These are phyloP conservation scores for Teunomyces pallodes DNA, from an alignment of 805 yeast genomes.

Conservation along the genomic window DNA sequence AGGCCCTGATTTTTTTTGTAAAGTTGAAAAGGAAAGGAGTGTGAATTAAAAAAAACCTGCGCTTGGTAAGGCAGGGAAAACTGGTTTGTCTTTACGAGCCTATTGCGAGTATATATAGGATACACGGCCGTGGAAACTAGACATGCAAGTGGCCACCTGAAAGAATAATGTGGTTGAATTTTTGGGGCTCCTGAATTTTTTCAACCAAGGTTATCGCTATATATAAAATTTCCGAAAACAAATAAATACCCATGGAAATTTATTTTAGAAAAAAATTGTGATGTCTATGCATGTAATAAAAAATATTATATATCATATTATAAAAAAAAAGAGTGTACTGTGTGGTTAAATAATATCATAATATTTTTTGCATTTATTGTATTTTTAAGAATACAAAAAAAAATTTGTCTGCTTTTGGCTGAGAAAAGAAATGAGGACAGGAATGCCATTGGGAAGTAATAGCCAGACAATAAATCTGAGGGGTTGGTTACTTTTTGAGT, in stretches of 20 bases:
- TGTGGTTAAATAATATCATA: not conserved
- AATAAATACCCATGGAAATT: constrained; percentile 1
- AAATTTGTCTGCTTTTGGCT: not conserved
- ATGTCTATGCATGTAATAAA: constrained; percentile 1
- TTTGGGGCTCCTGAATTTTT: not conserved
- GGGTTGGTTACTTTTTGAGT: not conserved
- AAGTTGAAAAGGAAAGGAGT: constrained; percentile 5
- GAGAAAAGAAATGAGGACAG: not conserved
- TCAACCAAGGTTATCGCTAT: constrained; percentile 1
- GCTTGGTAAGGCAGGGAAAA: not conserved
- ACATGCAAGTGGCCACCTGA: not conserved
- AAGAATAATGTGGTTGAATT: not conserved
- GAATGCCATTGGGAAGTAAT: not conserved
- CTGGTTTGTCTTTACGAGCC: not conserved
- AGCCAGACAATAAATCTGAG: not conserved
- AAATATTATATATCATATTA: not conserved
- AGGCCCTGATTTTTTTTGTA: not conserved
- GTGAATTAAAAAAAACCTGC: constrained; percentile 5
- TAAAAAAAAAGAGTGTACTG: not conserved
- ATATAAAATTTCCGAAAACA: not conserved
- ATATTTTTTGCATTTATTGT: not conserved
- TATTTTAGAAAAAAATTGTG: not conserved
- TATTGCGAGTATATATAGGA: constrained; percentile 2
- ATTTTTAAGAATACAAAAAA: not conserved
- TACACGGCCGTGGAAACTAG: constrained; percentile 1